These are phyloP conservation scores for Pythium dissimile DNA, from an alignment of 352 stramenopile species.

Conservation along the genomic window DNA sequence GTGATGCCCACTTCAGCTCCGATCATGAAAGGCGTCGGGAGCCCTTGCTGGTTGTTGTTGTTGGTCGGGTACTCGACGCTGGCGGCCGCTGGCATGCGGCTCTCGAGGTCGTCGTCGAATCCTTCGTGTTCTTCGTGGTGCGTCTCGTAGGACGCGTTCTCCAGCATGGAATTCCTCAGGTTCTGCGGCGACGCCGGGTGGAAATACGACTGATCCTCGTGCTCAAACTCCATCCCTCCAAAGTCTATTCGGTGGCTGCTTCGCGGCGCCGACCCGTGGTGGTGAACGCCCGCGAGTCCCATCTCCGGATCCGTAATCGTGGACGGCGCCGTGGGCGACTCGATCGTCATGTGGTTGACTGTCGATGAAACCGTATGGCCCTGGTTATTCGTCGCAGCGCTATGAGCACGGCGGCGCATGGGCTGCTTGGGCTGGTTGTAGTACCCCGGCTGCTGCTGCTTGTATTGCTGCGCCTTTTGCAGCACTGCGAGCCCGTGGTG, in stretches of 20 bases:
- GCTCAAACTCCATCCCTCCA: slow-evolving; percentile 20
- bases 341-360: slow-evolving; percentile 19
- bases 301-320: slow-evolving; percentile 21
- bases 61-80: slow-evolving; percentile 10
- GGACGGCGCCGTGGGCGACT: not conserved
- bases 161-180: slow-evolving; percentile 17
- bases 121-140: slow-evolving; percentile 23
- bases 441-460: slow-evolving; percentile 37
- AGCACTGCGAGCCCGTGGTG: slow-evolving; percentile 35
- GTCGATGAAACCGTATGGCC: not conserved
- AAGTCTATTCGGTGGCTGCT: slow-evolving; percentile 31
- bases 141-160: slow-evolving; percentile 8
- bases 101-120: slow-evolving; percentile 23
- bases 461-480: slow-evolving; percentile 47
- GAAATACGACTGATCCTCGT: slow-evolving; percentile 14
- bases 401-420: slow-evolving; percentile 74
- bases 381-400: slow-evolving; percentile 42
- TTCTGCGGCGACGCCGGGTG: slow-evolving; percentile 7
- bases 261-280: slow-evolving; percentile 11
- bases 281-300: slow-evolving; percentile 3
- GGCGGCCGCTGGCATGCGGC: not conserved
- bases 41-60: slow-evolving; percentile 11
- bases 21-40: slow-evolving; percentile 27
- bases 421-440: slow-evolving; percentile 72
- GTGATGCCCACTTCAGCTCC: slow-evolving; percentile 9